phyloP scores from a whole-genome alignment of 768 basidiomycete species.

The Mycena venus region DNA sequence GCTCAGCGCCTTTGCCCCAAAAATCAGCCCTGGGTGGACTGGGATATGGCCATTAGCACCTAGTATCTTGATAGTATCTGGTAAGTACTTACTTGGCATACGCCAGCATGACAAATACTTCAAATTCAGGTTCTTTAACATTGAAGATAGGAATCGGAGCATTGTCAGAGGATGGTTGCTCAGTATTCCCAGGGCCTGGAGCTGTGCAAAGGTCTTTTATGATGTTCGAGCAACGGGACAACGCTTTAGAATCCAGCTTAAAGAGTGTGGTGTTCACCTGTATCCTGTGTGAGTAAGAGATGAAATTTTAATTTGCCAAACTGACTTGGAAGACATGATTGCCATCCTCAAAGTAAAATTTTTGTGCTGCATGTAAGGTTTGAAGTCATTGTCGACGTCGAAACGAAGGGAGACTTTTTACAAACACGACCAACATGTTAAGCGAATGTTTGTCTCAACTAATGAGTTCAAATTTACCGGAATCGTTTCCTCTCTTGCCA shows the following conservation, averaged over 20 bases:
- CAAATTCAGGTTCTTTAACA: neutral
- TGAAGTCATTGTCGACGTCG: neutral
- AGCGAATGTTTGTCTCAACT: no score
- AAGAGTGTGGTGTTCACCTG: no score
- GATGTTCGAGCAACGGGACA: neutral
- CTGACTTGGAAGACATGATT: neutral
- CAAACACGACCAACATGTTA: neutral
- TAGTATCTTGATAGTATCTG: no score
- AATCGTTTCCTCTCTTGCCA: neutral
- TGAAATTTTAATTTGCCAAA: neutral
- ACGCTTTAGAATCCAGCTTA: neutral
- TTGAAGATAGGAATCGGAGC: no score
- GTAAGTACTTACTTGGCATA: no score
- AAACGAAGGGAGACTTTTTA: neutral
- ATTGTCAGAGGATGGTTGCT: no score
- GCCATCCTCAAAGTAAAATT: no score
- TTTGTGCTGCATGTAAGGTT: no score
- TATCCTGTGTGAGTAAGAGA: no score
- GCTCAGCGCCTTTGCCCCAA: no score
- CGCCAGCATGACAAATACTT: neutral
- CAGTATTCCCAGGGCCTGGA: neutral
- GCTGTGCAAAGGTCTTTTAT: neutral
- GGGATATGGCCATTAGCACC: no score
- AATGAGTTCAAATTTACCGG: neutral
- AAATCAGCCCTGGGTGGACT: no score